Percentiles rank a stretch among this genome's conserved stretches.
Conservation (phyloP, 768 basidiomycete genomes). For the Gloeophyllum trabeum region DNA sequence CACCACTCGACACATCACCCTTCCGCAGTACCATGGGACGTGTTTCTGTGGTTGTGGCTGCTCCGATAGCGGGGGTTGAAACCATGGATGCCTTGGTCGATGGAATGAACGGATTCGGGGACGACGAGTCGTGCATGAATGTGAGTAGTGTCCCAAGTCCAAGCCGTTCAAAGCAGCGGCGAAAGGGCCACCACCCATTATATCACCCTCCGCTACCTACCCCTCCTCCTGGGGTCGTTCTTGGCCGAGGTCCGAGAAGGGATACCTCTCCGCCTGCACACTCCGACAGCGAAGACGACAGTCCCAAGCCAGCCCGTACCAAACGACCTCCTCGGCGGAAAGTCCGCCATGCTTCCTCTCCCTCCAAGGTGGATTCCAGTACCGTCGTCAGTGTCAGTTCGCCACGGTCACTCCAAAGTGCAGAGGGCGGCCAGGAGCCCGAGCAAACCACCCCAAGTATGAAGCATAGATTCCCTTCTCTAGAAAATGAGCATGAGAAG, state of each 20-base stretch:
- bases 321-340: slow-evolving; percentile 6
- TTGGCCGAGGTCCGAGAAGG: slow-evolving; percentile 32
- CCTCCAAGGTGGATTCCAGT: slow-evolving; percentile 17
- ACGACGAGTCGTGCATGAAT: slow-evolving; percentile 39
- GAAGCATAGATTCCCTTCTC: neutral
- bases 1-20: slow-evolving; percentile 44
- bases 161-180: slow-evolving; percentile 40
- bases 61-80: slow-evolving; percentile 71
- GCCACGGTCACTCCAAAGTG: slow-evolving; percentile 5
- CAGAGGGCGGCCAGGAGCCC: slow-evolving; percentile 7
- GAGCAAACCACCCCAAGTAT: neutral
- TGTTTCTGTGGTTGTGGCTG: slow-evolving; percentile 55
- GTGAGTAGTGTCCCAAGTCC: slow-evolving; percentile 29
- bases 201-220: slow-evolving; percentile 78
- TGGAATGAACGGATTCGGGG: slow-evolving; percentile 67
- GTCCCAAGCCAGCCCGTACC: slow-evolving; percentile 5
- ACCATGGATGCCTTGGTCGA: slow-evolving; percentile 84
- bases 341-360: slow-evolving; percentile 14
- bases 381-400: slow-evolving; percentile 15
- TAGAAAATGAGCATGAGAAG: neutral
- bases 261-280: too few species aligned
- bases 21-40: slow-evolving; percentile 15
- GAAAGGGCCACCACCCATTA: slow-evolving; percentile 54
- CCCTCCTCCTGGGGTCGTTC: slow-evolving; percentile 69
- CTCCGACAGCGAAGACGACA: slow-evolving; percentile 44